phyloP scores from a whole-genome alignment of 495 filamentous ascomycete species.

The Trichoderma erinaceum region DNA sequence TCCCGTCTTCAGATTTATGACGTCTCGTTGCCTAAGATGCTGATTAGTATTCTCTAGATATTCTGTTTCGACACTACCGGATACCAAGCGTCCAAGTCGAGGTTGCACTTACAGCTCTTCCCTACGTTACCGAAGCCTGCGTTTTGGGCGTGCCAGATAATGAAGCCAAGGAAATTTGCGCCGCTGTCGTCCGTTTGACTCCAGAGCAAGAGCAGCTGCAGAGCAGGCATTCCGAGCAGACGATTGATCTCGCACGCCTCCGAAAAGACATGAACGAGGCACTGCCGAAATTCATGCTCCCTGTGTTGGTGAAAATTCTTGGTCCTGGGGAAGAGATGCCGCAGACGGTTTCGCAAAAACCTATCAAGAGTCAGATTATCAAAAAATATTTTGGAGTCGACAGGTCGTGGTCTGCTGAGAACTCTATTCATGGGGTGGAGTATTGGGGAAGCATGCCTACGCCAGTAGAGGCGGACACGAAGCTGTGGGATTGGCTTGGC shows the following conservation, averaged over 20 bases:
- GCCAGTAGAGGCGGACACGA: slow-evolving; percentile 1
- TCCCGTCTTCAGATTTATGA: background rate
- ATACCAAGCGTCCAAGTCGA: slow-evolving; percentile 3
- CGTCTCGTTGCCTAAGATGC: background rate
- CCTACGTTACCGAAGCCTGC: slow-evolving; percentile 6
- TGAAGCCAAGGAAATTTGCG: slow-evolving; percentile 7
- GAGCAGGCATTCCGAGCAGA: background rate
- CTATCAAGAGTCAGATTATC: background rate
- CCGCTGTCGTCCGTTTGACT: background rate
- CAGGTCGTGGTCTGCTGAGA: background rate
- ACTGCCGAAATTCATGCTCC: background rate
- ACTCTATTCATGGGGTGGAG: background rate
- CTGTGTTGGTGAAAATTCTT: background rate
- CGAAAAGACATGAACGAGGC: background rate
- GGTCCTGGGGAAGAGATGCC: slow-evolving; percentile 1
- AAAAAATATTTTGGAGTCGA: background rate
- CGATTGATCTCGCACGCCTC: background rate
- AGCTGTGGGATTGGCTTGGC: slow-evolving; percentile 6
- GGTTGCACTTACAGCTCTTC: slow-evolving; percentile 6
- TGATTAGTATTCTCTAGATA: background rate
- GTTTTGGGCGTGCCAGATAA: slow-evolving; percentile 1
- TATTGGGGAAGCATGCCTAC: slow-evolving; percentile 9
- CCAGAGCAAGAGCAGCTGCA: background rate
- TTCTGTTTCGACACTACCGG: slow-evolving; percentile 3
- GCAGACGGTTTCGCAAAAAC: slow-evolving; percentile 1